Conservation (phyloP, 352 stramenopile genomes). For the Elongisporangium anandrum region DNA sequence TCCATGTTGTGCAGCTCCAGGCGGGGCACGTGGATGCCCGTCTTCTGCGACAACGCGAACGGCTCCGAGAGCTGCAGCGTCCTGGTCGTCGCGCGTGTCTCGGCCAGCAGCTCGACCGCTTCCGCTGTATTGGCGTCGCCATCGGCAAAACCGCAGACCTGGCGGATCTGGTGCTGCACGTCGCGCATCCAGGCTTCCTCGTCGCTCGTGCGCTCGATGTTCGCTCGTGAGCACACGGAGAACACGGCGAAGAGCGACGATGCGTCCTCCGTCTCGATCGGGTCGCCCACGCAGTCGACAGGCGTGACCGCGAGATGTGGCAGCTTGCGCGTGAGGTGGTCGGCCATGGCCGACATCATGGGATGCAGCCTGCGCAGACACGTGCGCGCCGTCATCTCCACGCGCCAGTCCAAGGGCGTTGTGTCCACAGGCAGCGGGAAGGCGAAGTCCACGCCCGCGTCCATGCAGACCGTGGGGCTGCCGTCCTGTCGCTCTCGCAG, state of each 20-base stretch:
- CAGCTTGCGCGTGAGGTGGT: slow-evolving; percentile 28
- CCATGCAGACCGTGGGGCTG: slow-evolving; percentile 31
- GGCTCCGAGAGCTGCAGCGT: slow-evolving; percentile 26
- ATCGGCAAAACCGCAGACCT: slow-evolving; percentile 10
- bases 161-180: slow-evolving; percentile 19
- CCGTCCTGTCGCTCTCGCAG: slow-evolving; percentile 6
- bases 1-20: slow-evolving; percentile 28
- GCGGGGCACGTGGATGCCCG: slow-evolving; percentile 33
- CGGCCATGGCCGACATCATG: slow-evolving; percentile 26
- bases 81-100: slow-evolving; percentile 18
- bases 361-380: slow-evolving; percentile 30
- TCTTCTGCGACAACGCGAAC: slow-evolving; percentile 26
- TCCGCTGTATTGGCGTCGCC: not conserved
- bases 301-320: slow-evolving; percentile 29
- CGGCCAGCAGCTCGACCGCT: slow-evolving; percentile 5
- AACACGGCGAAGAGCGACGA: slow-evolving; percentile 21
- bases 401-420: slow-evolving; percentile 9
- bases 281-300: slow-evolving; percentile 21
- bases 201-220: slow-evolving; percentile 27
- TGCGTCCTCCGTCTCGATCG: too few relatives aligned
- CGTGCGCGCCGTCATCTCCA: slow-evolving; percentile 6
- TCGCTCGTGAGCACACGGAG: slow-evolving; percentile 40
- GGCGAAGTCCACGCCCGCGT: slow-evolving; percentile 39
- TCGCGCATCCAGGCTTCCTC: slow-evolving; percentile 19
- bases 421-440: slow-evolving; percentile 25